Evolutionary conservation across 2,329 filamentous ascomycete genomes (phyloP), one percentile per base, ranked within the genome.

Genomic region (Apiospora rasikravindrae): DNA sequence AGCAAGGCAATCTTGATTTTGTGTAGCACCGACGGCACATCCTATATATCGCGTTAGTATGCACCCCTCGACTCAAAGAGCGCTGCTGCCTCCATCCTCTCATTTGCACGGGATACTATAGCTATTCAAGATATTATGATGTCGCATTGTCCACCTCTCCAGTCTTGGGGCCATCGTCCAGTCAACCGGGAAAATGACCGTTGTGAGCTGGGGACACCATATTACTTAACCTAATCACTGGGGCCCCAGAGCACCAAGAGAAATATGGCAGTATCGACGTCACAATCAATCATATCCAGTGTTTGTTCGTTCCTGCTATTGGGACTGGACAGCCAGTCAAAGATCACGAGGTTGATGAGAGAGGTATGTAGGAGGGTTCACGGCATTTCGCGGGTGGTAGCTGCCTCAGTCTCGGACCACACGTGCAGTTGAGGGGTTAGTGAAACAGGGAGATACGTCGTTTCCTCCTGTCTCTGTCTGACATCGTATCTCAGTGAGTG

Each of bases 1-100:
- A 64, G 57, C 57, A 64, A n/a, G 57, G 22, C 29, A 64, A 64
- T 64, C 57, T 40, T 64, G 57, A 64, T 64, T 64, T 40, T 14
- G n/a, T 40, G 57, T 64, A 64, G 57, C 57, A 64, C 33, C 40
- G 57, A 40, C 57, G 57, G 57, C 33, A 64, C 57, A 64, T 40
- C 53, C 51, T 57, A 57, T 61, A 61, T 22, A 61, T 61, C 53
- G 53, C 16, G 53, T 37, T 37, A 37, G 53, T 37, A 61, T n/a
- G 53, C 57, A 40, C 57, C 33, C 29, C 57, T 24, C 33, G 40
- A 64, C 57, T 40, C 29, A 64, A 33, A 64, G 53, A 57, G 53
- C 14, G 19, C 57, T 64, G 29, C 57, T 14, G 22, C 57, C 14
- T 40, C 10, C 57, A 40, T 64, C 33, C 33, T 37, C 33, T 64